Evolutionary conservation across 768 basidiomycete species (phyloP), one percentile per base, ranked within the genome.

Genomic region (Dioszegia hungarica): DNA sequence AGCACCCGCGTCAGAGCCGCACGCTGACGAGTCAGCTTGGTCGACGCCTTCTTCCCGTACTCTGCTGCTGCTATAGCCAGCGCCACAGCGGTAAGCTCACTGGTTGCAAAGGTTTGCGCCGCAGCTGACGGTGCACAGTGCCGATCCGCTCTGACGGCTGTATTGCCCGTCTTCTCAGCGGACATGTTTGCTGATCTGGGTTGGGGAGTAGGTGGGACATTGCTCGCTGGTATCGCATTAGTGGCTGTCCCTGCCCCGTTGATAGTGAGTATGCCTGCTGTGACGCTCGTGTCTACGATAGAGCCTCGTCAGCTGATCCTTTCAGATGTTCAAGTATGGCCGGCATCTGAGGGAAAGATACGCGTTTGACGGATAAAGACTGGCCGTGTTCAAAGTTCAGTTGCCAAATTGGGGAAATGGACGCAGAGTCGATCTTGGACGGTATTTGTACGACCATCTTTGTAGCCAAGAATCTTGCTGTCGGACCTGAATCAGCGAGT

Each of bases 31-130:
- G 28, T 25, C 43, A 70, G 68, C 50, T 43, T 73, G n/a, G 72
- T 73, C 1, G 72, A 73, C 39, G 67, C 67, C 34, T 73, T 73
- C 59, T 68, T 64, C 53, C 72, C 72, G n/a, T 73, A 66, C 34
- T 73, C 72, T 6, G 72, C 72, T 24, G 67, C 72, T 3, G 69
- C 56, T 3, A 57, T 73, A 5, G 72, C 72, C 10, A 59, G 57
- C 14, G 72, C 72, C 1, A 73, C 68, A 41, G 64, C 63, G 2
- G 66, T 73, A 28, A 67, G 68, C 54, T 12, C 33, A 34, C 4
- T 38, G 19, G 17, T 17, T n/a, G n/a, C n/a, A n/a, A n/a, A n/a
- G n/a, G n/a, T n/a, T n/a, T n/a, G n/a, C n/a, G n/a, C n/a, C n/a
- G n/a, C n/a, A n/a, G n/a, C n/a, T n/a, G n/a, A n/a, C n/a, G n/a